phyloP scores from a whole-genome alignment of 495 filamentous ascomycete species.

The Endocarpon pusillum region DNA sequence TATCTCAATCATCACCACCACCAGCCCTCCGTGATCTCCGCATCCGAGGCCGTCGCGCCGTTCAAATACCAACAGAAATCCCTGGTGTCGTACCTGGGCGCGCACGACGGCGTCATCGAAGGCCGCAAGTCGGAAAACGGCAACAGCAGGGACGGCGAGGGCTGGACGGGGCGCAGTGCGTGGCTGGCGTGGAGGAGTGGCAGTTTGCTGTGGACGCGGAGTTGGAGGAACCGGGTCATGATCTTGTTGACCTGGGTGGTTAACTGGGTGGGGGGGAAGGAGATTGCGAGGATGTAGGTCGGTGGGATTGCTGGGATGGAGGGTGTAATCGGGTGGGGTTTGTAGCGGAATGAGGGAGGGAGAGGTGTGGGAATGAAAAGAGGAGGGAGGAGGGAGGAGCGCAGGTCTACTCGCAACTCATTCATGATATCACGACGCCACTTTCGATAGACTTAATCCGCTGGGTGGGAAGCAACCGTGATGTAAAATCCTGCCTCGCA shows the following conservation, averaged over 20 bases:
- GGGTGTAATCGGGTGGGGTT: slow-evolving; percentile 8
- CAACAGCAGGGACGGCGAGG: slow-evolving; percentile 8
- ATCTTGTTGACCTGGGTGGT: slow-evolving; percentile 11
- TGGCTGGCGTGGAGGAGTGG: slow-evolving; percentile 14
- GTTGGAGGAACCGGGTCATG: slow-evolving; percentile 11
- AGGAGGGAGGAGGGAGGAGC: slow-evolving; percentile 8
- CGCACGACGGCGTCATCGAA: slow-evolving; percentile 11
- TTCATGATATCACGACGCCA: no score
- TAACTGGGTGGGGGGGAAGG: slow-evolving; percentile 9
- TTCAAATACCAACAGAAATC: slow-evolving; percentile 10
- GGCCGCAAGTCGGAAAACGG: no score
- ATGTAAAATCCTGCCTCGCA: neutral
- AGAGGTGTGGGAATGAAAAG: slow-evolving; percentile 2
- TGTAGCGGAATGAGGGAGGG: slow-evolving; percentile 4
- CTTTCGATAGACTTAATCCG: slow-evolving; percentile 1
- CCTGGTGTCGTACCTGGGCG: slow-evolving; percentile 7
- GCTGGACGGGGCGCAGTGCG: slow-evolving; percentile 10
- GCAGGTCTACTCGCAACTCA: no score
- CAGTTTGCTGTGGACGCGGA: slow-evolving; percentile 13
- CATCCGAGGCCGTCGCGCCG: neutral
- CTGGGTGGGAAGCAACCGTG: no score
- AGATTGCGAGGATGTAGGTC: slow-evolving; percentile 2
- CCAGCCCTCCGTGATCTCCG: neutral
- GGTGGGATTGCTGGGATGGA: slow-evolving; percentile 3
- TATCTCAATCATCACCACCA: no score